Base-by-base conservation (phyloP, 1,284 basidiomycete genomes). In the Ganoderma meredithae region DNA sequence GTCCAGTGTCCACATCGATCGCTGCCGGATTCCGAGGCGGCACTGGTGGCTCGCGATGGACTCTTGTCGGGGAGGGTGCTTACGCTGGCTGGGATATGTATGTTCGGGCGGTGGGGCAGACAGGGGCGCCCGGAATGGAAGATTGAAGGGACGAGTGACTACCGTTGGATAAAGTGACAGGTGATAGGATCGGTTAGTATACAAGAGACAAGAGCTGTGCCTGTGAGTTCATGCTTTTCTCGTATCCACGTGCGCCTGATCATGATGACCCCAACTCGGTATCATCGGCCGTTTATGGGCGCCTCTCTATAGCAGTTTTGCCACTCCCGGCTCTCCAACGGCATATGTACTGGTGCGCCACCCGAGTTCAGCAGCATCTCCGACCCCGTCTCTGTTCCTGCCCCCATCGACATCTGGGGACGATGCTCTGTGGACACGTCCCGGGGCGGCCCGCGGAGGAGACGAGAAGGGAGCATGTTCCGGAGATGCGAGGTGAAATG, bases 211-310 rank as follows among this genome's bases (percentile, higher is more conserved):
- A 72, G 63, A 65, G 73, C 72, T 72, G 77, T 78, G 77, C 76
- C 75, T 76, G 76, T 77, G 76, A 69, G 73, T 73, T 75, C 75
- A 75, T 74, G 61, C 64, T 73, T 73, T 69, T 65, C 56, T 47
- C 64, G 61, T 36, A 49, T 59, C 65, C 69, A 70, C 69, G 69
- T 69, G 71, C 65, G 64, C 36, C n/a, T 52, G 31, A 64, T 63
- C 61, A 62, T 72, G 69, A 70, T 72, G 71, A 70, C 67, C 63
- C 67, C 67, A 70, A 67, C 63, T 72, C 71, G 71, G 71, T 72
- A 72, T 72, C 61, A 65, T 72, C 72, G 71, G 66, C 73, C 73
- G 67, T 69, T 75, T 77, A 78, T 78, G 77, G 77, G 77, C 77
- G 77, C 66, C 74, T 76, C 61, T 27, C 61, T 72, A 72, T 70